Base-by-base conservation (phyloP, 352 stramenopile species). In the Globisporangium middletonii region DNA sequence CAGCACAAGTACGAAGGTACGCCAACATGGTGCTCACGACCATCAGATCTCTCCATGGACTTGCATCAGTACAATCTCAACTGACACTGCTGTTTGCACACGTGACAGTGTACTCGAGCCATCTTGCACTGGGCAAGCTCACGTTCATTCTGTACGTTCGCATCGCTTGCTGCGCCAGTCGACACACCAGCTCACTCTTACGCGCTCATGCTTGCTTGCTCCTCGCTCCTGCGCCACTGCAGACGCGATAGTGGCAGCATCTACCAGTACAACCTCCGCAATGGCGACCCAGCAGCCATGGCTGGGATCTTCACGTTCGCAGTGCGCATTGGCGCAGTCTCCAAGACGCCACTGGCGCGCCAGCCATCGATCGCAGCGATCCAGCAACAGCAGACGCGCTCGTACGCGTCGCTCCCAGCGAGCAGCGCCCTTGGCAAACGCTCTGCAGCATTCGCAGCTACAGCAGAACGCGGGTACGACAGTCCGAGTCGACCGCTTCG, bases 181-280 rank as follows among this genome's bases (percentile, higher is more conserved):
- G 16, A n/a, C 28, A 38, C 16, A 33, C 3, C 30, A 8, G 16
- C 26, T 41, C 18, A 27, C 30, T 44, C 9, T 16, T 9, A n/a
- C 23, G 26, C 30, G 4, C 19, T 3, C n/a, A n/a, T n/a, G n/a
- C n/a, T n/a, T n/a, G n/a, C n/a, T 23, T 41, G 23, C 0, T 54
- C 4, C 19, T 27, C 28, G 11, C 7, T 27, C n/a, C n/a, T n/a
- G 18, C 49, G 5, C 18, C 4, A 41, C 47, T 52, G 8, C 30
- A 88, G 77, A 49, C 79, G 82, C 5, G 75, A 86, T 15, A 38
- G 57, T 3, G 62, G 63, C 18, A 68, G 67, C 13, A 71, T 83
- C 9, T 75, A 75, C 12, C 82, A 92, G 69, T 92, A 75, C 59
- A 92, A 92, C 52, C 45, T 89, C 13, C 75, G 69, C 18, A 58